A percentile compares a stretch with the other conserved stretches of the same genome.
Evolutionary conservation across 2,329 filamentous ascomycete genomes (phyloP).

Genomic region (Aspergillus arachidicola): DNA sequence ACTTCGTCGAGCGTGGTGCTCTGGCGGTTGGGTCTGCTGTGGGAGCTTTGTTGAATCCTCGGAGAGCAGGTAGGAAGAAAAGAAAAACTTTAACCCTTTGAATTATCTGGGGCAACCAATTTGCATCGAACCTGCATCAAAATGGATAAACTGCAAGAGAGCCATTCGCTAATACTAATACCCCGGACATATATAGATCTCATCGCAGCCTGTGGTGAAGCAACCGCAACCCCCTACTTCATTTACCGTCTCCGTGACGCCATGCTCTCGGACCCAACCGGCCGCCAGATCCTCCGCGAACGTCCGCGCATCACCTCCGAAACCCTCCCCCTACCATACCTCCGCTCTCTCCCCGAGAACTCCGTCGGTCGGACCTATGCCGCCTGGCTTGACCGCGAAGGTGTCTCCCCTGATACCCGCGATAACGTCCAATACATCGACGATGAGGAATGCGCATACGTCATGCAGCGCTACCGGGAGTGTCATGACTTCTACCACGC

Average conservation of each 20-base stretch:
- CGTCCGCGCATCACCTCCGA: constrained; percentile 83
- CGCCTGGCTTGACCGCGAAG: constrained; percentile 89
- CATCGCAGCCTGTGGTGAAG: constrained; percentile 90
- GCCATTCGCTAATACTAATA: not conserved
- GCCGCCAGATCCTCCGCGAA: constrained; percentile 86
- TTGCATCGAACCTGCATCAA: not conserved
- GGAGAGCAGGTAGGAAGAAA: constrained; percentile 66
- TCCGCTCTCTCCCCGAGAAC: constrained; percentile 72
- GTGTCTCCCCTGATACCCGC: constrained; percentile 89
- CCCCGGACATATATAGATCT: constrained; percentile 63
- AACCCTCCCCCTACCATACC: constrained; percentile 66
- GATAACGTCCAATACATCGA: constrained; percentile 85
- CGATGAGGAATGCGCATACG: constrained; percentile 93
- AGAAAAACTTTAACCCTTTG: not conserved
- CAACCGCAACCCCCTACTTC: constrained; percentile 93
- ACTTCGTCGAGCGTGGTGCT: constrained; percentile 70
- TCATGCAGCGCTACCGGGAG: constrained; percentile 97
- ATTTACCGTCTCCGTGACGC: constrained; percentile 86
- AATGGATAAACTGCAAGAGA: not conserved
- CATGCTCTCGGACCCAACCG: constrained; percentile 83
- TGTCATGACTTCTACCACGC: constrained; percentile 98
- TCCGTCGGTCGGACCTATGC: constrained; percentile 82
- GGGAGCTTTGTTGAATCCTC: constrained; percentile 69
- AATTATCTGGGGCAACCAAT: not conserved
- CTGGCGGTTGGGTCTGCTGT: constrained; percentile 67